Evolutionary conservation across 768 basidiomycete species (phyloP).

Genomic region (Chiua virens): DNA sequence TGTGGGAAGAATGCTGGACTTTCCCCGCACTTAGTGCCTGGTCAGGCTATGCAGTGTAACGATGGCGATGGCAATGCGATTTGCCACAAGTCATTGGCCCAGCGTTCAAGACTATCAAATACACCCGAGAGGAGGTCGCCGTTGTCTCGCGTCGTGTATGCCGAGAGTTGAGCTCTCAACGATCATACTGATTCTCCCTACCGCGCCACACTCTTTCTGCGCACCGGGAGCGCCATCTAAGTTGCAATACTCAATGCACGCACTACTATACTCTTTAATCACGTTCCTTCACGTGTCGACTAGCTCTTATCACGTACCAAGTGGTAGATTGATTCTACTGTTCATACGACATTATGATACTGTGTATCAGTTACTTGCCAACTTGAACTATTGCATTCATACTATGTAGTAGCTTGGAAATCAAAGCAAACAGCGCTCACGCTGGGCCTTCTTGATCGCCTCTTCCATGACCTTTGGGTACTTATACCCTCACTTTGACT

Average conservation of each 20-base stretch:
- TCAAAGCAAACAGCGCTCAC: too few relatives aligned
- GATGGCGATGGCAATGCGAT: not conserved
- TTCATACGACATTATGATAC: constrained; percentile 25
- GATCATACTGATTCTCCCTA: too few relatives aligned
- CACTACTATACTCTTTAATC: constrained; percentile 6
- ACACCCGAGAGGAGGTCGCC: constrained; percentile 25
- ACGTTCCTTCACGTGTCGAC: constrained; percentile 10
- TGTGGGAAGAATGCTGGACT: constrained; percentile 9
- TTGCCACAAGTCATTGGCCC: not conserved
- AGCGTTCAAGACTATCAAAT: constrained; percentile 11
- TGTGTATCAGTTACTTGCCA: constrained; percentile 23
- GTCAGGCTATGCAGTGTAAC: not conserved
- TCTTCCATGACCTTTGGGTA: too few relatives aligned
- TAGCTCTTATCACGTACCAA: not conserved
- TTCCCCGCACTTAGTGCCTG: constrained; percentile 6
- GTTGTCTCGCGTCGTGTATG: constrained; percentile 20
- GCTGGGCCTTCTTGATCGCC: too few relatives aligned
- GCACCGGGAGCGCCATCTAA: not conserved
- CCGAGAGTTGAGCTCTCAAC: constrained; percentile 21
- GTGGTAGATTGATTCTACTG: constrained; percentile 33
- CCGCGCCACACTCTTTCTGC: not conserved
- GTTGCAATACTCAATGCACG: not conserved
- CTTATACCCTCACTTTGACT: too few relatives aligned
- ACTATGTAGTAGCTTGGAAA: too few relatives aligned
- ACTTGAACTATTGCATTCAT: too few relatives aligned